Conservation (phyloP, 441 rosid genomes). For the Eugenia klotzschiana region DNA sequence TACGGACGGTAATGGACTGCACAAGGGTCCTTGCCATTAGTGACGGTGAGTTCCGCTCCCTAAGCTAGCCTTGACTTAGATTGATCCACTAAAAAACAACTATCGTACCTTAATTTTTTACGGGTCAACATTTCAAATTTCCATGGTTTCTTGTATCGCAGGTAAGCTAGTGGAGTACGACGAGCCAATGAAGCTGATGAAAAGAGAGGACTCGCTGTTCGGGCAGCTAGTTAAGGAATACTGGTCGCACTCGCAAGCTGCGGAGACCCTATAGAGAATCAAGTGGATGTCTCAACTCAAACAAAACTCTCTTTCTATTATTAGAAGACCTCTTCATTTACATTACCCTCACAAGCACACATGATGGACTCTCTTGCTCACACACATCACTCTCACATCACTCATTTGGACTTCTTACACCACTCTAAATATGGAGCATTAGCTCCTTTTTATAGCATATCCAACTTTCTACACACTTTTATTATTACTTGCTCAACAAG, state of each 20-base stretch:
- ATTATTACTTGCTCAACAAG: too few species aligned
- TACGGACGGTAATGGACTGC: conserved; percentile 93
- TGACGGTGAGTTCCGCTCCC: conserved; percentile 42
- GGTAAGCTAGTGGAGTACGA: conserved; percentile 77
- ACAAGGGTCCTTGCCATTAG: conserved; percentile 70
- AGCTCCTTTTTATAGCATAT: too few species aligned
- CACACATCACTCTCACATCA: too few species aligned
- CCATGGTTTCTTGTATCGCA: conserved; percentile 2
- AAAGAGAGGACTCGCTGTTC: conserved; percentile 52
- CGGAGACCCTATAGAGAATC: conserved; percentile 9
- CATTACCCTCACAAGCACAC: too few species aligned
- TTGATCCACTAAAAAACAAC: not conserved
- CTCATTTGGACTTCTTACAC: too few species aligned
- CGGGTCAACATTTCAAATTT: not conserved
- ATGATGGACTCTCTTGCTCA: too few species aligned
- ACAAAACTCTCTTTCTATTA: too few species aligned
- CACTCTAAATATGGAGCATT: too few species aligned
- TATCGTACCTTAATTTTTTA: not conserved
- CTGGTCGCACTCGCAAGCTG: conserved; percentile 73
- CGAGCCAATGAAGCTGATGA: conserved; percentile 61
- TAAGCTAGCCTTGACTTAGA: not conserved
- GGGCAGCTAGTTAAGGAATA: conserved; percentile 84
- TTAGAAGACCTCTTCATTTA: too few species aligned
- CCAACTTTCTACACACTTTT: too few species aligned
- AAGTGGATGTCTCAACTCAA: too few species aligned